Conservation (phyloP, 331 rosid species). For the Pyrus hybrid region DNA sequence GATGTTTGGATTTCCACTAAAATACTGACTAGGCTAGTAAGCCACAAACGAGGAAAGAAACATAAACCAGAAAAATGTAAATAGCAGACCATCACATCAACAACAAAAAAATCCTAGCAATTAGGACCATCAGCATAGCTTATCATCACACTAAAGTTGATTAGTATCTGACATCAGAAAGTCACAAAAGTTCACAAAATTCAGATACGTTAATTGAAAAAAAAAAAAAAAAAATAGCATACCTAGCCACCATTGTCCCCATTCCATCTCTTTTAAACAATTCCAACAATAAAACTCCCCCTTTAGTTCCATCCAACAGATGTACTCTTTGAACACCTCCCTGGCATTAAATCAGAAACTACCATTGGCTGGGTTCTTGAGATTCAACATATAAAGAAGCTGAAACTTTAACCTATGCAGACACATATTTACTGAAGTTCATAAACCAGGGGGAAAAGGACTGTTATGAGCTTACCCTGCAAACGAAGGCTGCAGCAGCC, state of each 20-base stretch:
- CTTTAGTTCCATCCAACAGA: constrained; percentile 84
- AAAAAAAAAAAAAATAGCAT: constrained; percentile 15
- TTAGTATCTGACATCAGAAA: background rate
- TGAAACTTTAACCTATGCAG: constrained; percentile 21
- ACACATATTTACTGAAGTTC: background rate
- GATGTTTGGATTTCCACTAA: background rate
- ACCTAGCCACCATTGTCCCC: constrained; percentile 99
- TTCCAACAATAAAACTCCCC: constrained; percentile 89
- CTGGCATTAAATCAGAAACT: constrained; percentile 44
- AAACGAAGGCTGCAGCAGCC: constrained; percentile 97
- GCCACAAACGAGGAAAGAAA: background rate
- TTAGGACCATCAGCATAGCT: background rate
- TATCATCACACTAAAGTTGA: background rate
- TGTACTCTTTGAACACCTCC: constrained; percentile 98
- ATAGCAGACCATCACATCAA: background rate
- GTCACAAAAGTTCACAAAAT: background rate
- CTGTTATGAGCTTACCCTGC: constrained; percentile 52
- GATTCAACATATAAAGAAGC: constrained; percentile 21
- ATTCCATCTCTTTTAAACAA: constrained; percentile 94
- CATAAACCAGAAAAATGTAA: background rate
- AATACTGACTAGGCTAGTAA: background rate
- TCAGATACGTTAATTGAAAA: background rate
- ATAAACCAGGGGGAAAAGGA: background rate
- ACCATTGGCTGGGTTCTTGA: constrained; percentile 21
- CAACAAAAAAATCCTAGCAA: background rate